Base-by-base conservation (phyloP, 441 rosid species). In the Gossypium aridum region DNA sequence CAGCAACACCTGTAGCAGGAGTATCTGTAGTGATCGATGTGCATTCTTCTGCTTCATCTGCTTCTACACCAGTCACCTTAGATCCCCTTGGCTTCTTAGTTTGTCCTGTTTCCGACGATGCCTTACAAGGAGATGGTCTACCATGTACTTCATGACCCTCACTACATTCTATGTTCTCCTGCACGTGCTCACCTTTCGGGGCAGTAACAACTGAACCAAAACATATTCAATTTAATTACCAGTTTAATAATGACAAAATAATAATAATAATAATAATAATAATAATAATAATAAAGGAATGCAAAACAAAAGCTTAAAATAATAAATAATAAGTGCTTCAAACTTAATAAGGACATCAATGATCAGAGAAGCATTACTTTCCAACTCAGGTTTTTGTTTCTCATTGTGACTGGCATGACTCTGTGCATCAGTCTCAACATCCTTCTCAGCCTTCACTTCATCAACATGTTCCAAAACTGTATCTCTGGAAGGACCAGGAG, bases 1-100 rank as follows among this genome's bases (percentile, higher is more conserved):
- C 89, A 37, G 87, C 72, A 1, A 80, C 84, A 71, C 76, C 90
- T 7, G 77, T 64, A 59, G 83, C 64, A 60, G 78, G 71, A 67
- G 71, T 75, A 77, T 77, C 87, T 23, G 79, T 75, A 54, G 79
- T 70, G 34, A 78, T 74, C 65, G 92, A 85, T 23, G 80, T 77
- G 43, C 82, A 72, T 76, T 85, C 93, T 80, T 89, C 91, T 0
- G 77, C 80, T 70, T 82, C 88, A 76, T 86, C 90, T 60, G 80
- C 83, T 64, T 84, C 90, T 26, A 12, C 45, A 20, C 49, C 83
- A 61, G 75, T 80, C 55, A 78, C 65, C 76, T 71, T 87, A 2
- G 79, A 73, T 74, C 80, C 87, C 62, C 79, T 82, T 22, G 83
- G 74, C 76, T 65, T 82, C 65, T 25, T 76, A 70, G 61, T n/a